Conservation (phyloP, 176 grass and related monocot genomes). For the Triticum dicoccoides region DNA sequence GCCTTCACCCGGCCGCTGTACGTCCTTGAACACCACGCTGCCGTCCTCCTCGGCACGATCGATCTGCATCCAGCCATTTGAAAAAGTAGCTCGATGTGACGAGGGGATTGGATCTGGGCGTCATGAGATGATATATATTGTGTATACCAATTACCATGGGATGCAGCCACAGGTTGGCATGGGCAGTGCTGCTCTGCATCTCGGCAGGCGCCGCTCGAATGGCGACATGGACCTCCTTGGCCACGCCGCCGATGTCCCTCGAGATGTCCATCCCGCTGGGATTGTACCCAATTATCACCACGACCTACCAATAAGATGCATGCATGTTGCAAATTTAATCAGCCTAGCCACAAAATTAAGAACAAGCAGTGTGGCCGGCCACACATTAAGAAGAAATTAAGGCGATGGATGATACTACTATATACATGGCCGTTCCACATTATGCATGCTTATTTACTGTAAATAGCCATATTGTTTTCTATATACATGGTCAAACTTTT, state of each 20-base stretch:
- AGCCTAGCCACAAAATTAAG: too few relatives aligned
- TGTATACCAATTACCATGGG: neutral
- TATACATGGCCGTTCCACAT: too few relatives aligned
- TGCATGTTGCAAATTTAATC: too few relatives aligned
- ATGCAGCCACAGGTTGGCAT: constrained; percentile 51
- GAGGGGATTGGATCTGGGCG: too few relatives aligned
- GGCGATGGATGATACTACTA: too few relatives aligned
- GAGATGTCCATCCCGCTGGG: constrained; percentile 57
- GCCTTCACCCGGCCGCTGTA: constrained; percentile 27
- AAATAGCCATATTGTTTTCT: too few relatives aligned
- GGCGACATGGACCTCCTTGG: constrained; percentile 59
- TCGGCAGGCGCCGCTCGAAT: neutral
- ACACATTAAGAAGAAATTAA: too few relatives aligned
- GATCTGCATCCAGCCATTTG: constrained; percentile 24
- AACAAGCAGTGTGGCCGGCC: too few relatives aligned
- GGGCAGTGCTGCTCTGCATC: neutral
- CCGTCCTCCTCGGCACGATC: constrained; percentile 31
- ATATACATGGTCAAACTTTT: too few relatives aligned
- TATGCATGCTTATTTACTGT: too few relatives aligned
- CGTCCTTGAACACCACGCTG: constrained; percentile 46
- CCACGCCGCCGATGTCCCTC: constrained; percentile 38
- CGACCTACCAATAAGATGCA: neutral
- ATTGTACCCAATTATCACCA: constrained; percentile 47
- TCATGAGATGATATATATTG: too few relatives aligned
- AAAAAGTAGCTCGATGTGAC: too few relatives aligned